phyloP scores from a whole-genome alignment of 2,329 filamentous ascomycete species.

The Ilyonectria robusta region DNA sequence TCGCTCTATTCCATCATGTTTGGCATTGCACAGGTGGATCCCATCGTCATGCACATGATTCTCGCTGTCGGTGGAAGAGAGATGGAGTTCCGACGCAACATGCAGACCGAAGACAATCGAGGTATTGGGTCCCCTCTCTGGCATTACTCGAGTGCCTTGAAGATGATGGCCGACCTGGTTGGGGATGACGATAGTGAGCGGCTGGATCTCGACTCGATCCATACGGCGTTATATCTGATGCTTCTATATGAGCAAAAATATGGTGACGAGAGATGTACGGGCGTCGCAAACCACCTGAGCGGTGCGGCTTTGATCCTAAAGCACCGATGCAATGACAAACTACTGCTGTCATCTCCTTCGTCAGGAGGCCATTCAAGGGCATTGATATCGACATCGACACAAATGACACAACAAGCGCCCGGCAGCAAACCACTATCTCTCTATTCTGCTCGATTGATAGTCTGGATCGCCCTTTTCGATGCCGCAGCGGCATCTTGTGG shows the following conservation, averaged over 20 bases:
- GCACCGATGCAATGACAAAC: slow-evolving; percentile 40
- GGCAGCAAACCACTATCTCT: slow-evolving; percentile 43
- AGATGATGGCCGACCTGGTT: slow-evolving; percentile 50
- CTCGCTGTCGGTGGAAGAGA: slow-evolving; percentile 52
- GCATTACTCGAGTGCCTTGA: slow-evolving; percentile 52
- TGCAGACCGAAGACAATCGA: slow-evolving; percentile 16
- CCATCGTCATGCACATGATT: slow-evolving; percentile 55
- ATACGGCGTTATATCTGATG: slow-evolving; percentile 54
- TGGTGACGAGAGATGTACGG: slow-evolving; percentile 51
- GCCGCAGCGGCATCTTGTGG: slow-evolving; percentile 50
- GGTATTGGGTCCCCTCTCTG: slow-evolving; percentile 37
- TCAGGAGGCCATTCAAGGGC: background rate
- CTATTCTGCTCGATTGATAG: slow-evolving; percentile 52
- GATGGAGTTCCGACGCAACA: slow-evolving; percentile 46
- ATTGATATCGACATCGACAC: background rate
- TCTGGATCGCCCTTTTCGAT: slow-evolving; percentile 52
- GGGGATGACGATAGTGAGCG: slow-evolving; percentile 36
- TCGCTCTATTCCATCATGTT: slow-evolving; percentile 55
- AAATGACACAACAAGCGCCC: background rate
- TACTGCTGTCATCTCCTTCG: slow-evolving; percentile 14
- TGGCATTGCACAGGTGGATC: slow-evolving; percentile 48
- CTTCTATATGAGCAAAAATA: slow-evolving; percentile 56
- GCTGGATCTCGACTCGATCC: slow-evolving; percentile 50
- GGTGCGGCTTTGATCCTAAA: slow-evolving; percentile 51
- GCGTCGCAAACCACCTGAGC: slow-evolving; percentile 50